Evolutionary conservation across 1,284 basidiomycete genomes (phyloP), one percentile per base, ranked within the genome.

Genomic region (Cutaneotrichosporon cyanovorans): DNA sequence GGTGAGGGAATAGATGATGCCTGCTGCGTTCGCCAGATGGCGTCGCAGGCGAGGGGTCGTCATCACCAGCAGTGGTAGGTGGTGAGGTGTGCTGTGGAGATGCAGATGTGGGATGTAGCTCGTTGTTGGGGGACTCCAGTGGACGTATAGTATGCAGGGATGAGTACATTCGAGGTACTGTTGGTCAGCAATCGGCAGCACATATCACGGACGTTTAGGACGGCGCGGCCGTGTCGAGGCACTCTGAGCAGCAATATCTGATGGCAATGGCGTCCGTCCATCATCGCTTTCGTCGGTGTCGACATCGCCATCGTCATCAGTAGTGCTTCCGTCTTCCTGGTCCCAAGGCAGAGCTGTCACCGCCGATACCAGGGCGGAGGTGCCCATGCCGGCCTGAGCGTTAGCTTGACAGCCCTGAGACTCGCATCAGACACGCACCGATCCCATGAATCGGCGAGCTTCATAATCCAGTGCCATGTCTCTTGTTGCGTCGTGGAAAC

Each of bases 351-450:
- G 22, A 1, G 67, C 63, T 10, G 64, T 64, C 22, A 71, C 50
- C 3, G 67, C 67, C 1, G 67, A 68, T 21, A 71, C 54, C 22
- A 71, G 58, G n/a, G 67, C 66, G 5, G 67, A 68, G 14, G 66
- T 62, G 14, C 67, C 67, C 60, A 65, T 63, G 15, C 61, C 63
- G 25, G 64, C 61, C 66, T 71, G 47, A 46, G 37, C 8, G 38
- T 10, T 6, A 14, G 32, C 15, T 22, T 14, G 37, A 39, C 5
- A 15, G 20, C 12, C 12, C 12, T 7, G 7, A 28, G 25, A 12
- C 12, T 28, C n/a, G n/a, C n/a, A 28, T 28, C 25, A 28, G n/a
- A 28, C 8, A 28, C 25, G 7, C 25, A 28, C 25, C 25, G 25
- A 28, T 28, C 25, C 25, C 25, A 28, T 28, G 12, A 28, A 28